Conservation (phyloP, 345 rosid species). For the Brassica carinata region DNA sequence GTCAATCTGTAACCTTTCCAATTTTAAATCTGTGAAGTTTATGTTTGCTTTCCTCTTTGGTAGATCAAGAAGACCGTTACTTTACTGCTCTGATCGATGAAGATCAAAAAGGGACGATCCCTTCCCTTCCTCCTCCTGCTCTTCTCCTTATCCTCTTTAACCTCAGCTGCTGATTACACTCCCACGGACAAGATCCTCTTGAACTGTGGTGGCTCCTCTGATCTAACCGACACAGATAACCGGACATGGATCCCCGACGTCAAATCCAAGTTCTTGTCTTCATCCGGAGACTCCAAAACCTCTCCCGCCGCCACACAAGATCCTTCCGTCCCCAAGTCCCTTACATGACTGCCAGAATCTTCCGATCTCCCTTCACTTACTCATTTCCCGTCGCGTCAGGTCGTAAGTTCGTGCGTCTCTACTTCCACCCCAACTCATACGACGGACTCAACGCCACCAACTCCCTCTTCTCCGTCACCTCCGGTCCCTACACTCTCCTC, state of each 20-base stretch:
- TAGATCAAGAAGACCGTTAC: constrained; percentile 13
- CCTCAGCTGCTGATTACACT: constrained; percentile 55
- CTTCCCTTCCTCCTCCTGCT: constrained; percentile 39
- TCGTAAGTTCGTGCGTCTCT: constrained; percentile 72
- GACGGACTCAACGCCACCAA: constrained; percentile 53
- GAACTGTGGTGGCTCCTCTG: constrained; percentile 65
- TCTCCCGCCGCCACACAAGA: constrained; percentile 64
- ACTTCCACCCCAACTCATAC: constrained; percentile 78
- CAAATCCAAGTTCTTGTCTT: constrained; percentile 57
- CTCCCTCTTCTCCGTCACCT: constrained; percentile 65
- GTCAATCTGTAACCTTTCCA: not conserved
- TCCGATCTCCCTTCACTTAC: constrained; percentile 64
- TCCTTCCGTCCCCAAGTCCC: constrained; percentile 63
- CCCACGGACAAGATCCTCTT: constrained; percentile 68
- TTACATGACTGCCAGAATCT: constrained; percentile 78
- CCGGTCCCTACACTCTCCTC: constrained; percentile 67
- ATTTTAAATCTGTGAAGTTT: constrained; percentile 12
- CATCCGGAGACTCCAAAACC: constrained; percentile 47
- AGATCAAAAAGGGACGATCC: constrained; percentile 3
- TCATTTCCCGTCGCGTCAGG: constrained; percentile 76
- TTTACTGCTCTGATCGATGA: constrained; percentile 38
- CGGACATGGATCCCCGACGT: constrained; percentile 72
- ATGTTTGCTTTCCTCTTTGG: not conserved
- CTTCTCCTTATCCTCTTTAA: constrained; percentile 26
- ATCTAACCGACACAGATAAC: constrained; percentile 48